Evolutionary conservation across 768 basidiomycete genomes (phyloP).

Genomic region (Amanita muscaria): DNA sequence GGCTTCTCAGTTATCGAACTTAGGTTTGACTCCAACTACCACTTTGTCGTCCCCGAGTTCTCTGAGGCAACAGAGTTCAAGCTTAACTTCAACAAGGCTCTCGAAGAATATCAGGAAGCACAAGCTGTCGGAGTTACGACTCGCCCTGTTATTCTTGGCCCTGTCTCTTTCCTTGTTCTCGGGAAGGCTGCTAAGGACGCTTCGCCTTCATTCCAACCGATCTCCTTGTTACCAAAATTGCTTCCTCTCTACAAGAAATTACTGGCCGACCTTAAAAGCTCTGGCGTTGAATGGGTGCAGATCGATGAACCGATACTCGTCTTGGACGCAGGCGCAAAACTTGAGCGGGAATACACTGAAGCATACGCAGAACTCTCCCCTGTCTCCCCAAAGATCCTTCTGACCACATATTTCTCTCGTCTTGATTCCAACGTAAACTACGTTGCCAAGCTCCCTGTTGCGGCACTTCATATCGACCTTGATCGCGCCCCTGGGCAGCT

Average conservation of each 20-base stretch:
- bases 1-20: constrained; percentile 1
- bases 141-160: constrained; percentile 93
- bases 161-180: constrained; percentile 89
- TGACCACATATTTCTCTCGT: constrained; percentile 96
- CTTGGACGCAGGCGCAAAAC: constrained; percentile 69
- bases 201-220: constrained; percentile 76
- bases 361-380: constrained; percentile 77
- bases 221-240: constrained; percentile 82
- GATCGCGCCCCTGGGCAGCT: constrained; percentile 90
- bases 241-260: constrained; percentile 89
- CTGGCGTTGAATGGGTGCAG: constrained; percentile 93
- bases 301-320: constrained; percentile 96
- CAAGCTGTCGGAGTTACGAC: constrained; percentile 82
- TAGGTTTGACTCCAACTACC: constrained; percentile 99
- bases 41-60: constrained; percentile 96
- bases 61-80: constrained; percentile 89
- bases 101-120: constrained; percentile 92
- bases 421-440: constrained; percentile 87
- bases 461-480: constrained; percentile 94
- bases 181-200: constrained; percentile 88
- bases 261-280: constrained; percentile 81
- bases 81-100: constrained; percentile 90
- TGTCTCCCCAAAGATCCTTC: constrained; percentile 83
- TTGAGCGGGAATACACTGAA: constrained; percentile 71
- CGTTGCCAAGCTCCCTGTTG: constrained; percentile 85